A percentile compares a stretch with the other conserved stretches of the same genome.
Evolutionary conservation across 2,329 filamentous ascomycete genomes (phyloP).

Genomic region (Talaromyces sp.): DNA sequence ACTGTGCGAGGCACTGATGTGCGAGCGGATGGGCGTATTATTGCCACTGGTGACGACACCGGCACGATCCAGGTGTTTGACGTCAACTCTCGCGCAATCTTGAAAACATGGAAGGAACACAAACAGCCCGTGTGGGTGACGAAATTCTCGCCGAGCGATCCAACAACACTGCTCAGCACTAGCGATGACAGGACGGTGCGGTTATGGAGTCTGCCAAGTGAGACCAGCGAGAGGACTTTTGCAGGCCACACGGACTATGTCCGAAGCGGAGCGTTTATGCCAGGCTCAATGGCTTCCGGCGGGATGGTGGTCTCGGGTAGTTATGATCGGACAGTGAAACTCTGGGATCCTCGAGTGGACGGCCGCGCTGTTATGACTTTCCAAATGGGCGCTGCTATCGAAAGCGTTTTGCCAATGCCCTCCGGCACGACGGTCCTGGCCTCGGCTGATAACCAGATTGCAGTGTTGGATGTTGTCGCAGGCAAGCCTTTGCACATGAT

Average conservation of each 20-base stretch:
- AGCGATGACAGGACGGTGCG: conserved; percentile 91
- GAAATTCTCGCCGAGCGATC: conserved; percentile 82
- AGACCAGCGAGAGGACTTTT: conserved; percentile 71
- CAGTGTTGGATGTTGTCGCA: conserved; percentile 86
- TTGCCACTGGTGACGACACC: conserved; percentile 86
- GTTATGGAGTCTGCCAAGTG: conserved; percentile 86
- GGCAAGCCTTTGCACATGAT: conserved; percentile 83
- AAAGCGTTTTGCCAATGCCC: conserved; percentile 80
- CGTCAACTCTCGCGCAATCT: conserved; percentile 78
- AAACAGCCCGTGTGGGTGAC: conserved; percentile 92
- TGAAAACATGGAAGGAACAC: conserved; percentile 93
- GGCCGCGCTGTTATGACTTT: conserved; percentile 78
- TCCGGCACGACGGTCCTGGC: conserved; percentile 83
- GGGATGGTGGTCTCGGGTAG: conserved; percentile 82
- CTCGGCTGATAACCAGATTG: conserved; percentile 79
- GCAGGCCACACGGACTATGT: conserved; percentile 91
- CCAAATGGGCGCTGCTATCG: conserved; percentile 85
- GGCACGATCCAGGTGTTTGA: conserved; percentile 96
- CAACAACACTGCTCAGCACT: conserved; percentile 81
- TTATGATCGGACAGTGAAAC: conserved; percentile 87
- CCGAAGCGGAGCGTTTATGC: conserved; percentile 80
- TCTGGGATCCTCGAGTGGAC: conserved; percentile 85
- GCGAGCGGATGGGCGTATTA: conserved; percentile 77
- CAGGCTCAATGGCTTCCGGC: conserved; percentile 54
- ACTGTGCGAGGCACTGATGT: conserved; percentile 87